Evolutionary conservation across 2,329 filamentous ascomycete genomes (phyloP).

Genomic region (Aureobasidium lini): DNA sequence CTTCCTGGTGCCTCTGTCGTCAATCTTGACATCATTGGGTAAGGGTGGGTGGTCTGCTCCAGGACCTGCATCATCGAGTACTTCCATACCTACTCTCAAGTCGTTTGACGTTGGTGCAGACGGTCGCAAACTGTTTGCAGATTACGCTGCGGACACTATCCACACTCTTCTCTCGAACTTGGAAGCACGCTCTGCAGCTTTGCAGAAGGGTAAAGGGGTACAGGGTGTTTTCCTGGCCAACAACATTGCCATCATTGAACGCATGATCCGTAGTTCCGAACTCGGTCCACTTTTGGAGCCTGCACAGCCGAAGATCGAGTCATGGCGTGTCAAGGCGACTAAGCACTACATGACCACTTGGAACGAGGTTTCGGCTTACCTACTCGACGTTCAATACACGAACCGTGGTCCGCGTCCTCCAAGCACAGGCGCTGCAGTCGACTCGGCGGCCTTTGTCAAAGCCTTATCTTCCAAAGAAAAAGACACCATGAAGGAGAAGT

Average conservation of each 20-base stretch:
- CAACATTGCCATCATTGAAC: slow-evolving; percentile 73
- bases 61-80: slow-evolving; percentile 49
- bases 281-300: slow-evolving; percentile 58
- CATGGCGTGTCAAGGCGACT: slow-evolving; percentile 81
- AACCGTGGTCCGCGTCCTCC: slow-evolving; percentile 64
- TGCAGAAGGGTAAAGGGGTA: slow-evolving; percentile 70
- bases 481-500: slow-evolving; percentile 94
- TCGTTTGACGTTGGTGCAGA: slow-evolving; percentile 86
- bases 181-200: slow-evolving; percentile 61
- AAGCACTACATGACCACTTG: slow-evolving; percentile 77
- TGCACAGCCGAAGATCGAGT: slow-evolving; percentile 60
- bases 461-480: slow-evolving; percentile 81
- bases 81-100: slow-evolving; percentile 61
- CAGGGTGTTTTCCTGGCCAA: slow-evolving; percentile 90
- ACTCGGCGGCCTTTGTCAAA: slow-evolving; percentile 79
- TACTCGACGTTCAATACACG: slow-evolving; percentile 89
- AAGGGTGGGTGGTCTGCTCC: slow-evolving; percentile 72
- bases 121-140: slow-evolving; percentile 76
- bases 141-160: slow-evolving; percentile 85
- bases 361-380: slow-evolving; percentile 75
- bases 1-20: slow-evolving; percentile 77
- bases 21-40: slow-evolving; percentile 84
- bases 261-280: slow-evolving; percentile 75
- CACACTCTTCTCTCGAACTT: slow-evolving; percentile 70
- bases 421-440: slow-evolving; percentile 57